Evolutionary conservation across 2,329 filamentous ascomycete genomes (phyloP).

Genomic region (Aureobasidium melanogenum): DNA sequence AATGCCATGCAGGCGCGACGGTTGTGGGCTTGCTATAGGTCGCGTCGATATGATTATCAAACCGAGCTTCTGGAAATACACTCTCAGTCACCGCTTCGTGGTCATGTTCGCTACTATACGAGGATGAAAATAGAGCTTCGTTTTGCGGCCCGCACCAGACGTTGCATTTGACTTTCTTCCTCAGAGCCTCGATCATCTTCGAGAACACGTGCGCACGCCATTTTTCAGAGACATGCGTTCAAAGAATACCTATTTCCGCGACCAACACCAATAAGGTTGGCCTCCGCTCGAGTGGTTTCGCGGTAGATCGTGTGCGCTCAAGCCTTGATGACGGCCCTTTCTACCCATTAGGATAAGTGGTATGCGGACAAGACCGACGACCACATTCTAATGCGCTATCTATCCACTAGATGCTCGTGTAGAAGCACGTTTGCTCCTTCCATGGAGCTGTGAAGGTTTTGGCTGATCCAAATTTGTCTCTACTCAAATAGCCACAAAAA

Average conservation of each 20-base stretch:
- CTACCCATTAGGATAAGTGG: not conserved
- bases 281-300: not conserved
- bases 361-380: slow-evolving; percentile 2
- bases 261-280: not conserved
- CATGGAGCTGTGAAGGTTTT: not conserved
- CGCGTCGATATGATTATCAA: not conserved
- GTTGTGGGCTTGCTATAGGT: not conserved
- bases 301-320: not conserved
- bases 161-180: not conserved
- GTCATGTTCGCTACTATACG: not conserved
- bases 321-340: not conserved
- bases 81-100: too few species aligned
- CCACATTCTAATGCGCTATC: not conserved
- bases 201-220: not conserved
- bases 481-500: not conserved
- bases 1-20: slow-evolving; percentile 1
- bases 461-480: not conserved
- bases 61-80: not conserved
- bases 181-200: not conserved
- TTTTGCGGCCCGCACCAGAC: not conserved
- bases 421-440: not conserved
- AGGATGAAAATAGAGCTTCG: not conserved
- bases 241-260: not conserved
- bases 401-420: not conserved
- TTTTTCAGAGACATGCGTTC: not conserved